Evolutionary conservation across 2,329 filamentous ascomycete species (phyloP), one percentile per base, ranked within the genome.

Genomic region (Fusarium subglutinans): DNA sequence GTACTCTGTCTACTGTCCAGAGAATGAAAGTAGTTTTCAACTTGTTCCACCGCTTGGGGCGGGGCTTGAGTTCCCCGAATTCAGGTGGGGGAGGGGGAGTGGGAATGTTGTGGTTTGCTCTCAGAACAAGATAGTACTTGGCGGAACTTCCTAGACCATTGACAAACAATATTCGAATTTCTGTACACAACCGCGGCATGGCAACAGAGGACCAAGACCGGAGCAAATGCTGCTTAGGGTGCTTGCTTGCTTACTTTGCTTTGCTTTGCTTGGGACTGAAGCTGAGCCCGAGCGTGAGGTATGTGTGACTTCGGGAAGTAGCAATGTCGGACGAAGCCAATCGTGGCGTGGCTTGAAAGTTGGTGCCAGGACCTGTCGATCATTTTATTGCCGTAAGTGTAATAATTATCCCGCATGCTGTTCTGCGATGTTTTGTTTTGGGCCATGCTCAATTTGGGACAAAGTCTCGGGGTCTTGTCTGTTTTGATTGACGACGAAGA

Each of bases 251-350:
- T 55, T 35, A 11, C 28, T 30, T 30, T 30, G 33, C 33, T 35
- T 35, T 41, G 33, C 33, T 35, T 35, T 55, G 51, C 51, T 55
- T 55, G 8, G 51, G 24, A 41, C 24, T 41, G 38, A 47, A 54
- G 57, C 48, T 72, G 66, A 70, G 35, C 44, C 35, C n/a, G 48
- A 57, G 43, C 56, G 45, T 48, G 38, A 59, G 62, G 63, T 59
- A 63, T 63, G 75, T 76, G 64, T 65, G 60, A 77, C 76, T 65
- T 66, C 65, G 67, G 75, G 57, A 75, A 43, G 50, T 35, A 48
- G 60, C 63, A 54, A 63, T 41, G 67, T 71, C 55, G 61, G 58
- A 73, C 64, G 68, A 59, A 54, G 41, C 50, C 38, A 63, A 63
- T 57, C 64, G 54, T 40, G 53, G 50, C 57, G 38, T 65, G 60